These are phyloP conservation scores for Kluyveromyces starmeri DNA, from an alignment of 805 yeast genomes.

Conservation along the genomic window DNA sequence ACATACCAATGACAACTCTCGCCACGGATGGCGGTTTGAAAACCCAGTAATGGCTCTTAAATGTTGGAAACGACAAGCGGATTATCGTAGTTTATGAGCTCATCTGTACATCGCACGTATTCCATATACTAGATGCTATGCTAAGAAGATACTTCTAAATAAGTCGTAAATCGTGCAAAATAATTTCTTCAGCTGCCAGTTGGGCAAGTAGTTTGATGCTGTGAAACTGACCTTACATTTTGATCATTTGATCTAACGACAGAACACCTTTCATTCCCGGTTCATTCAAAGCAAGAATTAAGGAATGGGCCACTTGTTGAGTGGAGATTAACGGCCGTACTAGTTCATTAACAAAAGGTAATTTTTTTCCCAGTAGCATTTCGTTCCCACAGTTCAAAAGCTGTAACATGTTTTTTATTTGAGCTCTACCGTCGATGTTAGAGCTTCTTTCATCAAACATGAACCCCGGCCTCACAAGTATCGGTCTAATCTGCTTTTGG, in stretches of 20 bases:
- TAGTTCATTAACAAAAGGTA: conserved; percentile 35
- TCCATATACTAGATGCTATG: too few relatives aligned
- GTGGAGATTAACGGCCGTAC: conserved; percentile 60
- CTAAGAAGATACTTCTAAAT: too few relatives aligned
- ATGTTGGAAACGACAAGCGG: too few relatives aligned
- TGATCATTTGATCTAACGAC: conserved; percentile 40
- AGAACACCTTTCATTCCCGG: conserved; percentile 48
- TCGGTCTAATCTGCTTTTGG: conserved; percentile 38
- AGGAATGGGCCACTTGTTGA: conserved; percentile 54
- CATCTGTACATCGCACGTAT: too few relatives aligned
- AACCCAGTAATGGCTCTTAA: too few relatives aligned
- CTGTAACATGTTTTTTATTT: conserved; percentile 36
- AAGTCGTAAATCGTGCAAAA: too few relatives aligned
- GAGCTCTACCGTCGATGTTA: conserved; percentile 15
- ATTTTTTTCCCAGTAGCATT: conserved; percentile 31
- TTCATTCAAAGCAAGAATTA: conserved; percentile 47
- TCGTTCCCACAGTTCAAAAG: conserved; percentile 38
- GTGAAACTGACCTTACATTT: conserved; percentile 4
- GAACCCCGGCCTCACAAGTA: conserved; percentile 73
- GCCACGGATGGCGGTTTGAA: too few relatives aligned
- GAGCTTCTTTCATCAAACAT: conserved; percentile 58
- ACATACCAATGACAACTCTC: not conserved
- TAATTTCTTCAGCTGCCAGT: too few relatives aligned
- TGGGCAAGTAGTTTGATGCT: too few relatives aligned
- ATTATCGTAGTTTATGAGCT: too few relatives aligned